A percentile compares a stretch with the other conserved stretches of the same genome.
Conservation (phyloP, 176 grass and related monocot genomes). For the Zea luxurians region DNA sequence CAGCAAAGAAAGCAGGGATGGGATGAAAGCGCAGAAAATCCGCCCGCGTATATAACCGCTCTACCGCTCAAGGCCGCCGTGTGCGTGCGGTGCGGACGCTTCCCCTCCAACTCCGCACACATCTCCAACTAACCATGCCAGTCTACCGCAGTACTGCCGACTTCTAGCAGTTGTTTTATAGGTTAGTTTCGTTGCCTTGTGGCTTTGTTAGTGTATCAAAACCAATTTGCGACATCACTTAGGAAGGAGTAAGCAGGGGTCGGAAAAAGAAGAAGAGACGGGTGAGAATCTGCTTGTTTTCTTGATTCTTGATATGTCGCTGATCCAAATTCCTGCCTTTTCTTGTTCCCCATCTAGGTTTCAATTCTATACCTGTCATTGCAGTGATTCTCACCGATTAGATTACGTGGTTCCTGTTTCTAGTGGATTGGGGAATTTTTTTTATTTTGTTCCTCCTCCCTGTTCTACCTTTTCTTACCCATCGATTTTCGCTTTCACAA, state of each 20-base stretch:
- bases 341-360: neutral
- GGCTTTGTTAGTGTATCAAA: neutral
- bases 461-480: neutral
- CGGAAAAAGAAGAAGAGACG: slow-evolving; percentile 27
- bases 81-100: neutral
- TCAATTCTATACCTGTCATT: neutral
- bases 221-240: slow-evolving; percentile 50
- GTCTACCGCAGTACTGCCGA: neutral
- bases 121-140: neutral
- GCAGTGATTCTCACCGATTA: neutral
- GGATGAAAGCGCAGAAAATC: slow-evolving; percentile 35
- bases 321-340: slow-evolving; percentile 21
- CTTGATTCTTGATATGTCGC: slow-evolving; percentile 25
- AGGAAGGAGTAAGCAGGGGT: neutral
- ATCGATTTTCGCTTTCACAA: neutral
- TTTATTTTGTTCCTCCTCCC: neutral
- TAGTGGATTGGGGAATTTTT: neutral
- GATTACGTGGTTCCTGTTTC: slow-evolving; percentile 14
- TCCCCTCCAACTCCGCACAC: neutral
- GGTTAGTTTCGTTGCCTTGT: slow-evolving; percentile 5
- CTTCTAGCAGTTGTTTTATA: slow-evolving; percentile 22
- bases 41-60: slow-evolving; percentile 29
- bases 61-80: slow-evolving; percentile 37
- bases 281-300: slow-evolving; percentile 29
- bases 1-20: neutral